Conservation (phyloP, 257 asterid genomes). For the Fraxinus cuspidata region DNA sequence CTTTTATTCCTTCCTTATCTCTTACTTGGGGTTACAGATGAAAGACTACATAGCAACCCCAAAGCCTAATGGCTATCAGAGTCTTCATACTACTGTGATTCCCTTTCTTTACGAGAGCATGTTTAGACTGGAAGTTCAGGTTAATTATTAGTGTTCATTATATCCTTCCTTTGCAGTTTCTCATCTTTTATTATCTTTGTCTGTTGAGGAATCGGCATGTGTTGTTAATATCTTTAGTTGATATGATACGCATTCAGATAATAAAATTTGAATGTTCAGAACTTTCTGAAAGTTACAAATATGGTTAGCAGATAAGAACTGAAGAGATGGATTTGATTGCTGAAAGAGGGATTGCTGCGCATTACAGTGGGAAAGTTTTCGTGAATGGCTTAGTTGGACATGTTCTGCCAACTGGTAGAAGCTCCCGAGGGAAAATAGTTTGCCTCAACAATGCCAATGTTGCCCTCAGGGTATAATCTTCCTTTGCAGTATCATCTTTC, state of each 20-base stretch:
- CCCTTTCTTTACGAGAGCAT: conserved; percentile 95
- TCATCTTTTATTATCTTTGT: no score
- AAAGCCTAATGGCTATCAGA: conserved; percentile 84
- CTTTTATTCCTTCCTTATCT: background rate
- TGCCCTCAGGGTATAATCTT: conserved; percentile 75
- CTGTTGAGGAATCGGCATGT: no score
- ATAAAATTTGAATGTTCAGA: no score
- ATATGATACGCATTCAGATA: no score
- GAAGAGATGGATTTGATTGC: conserved; percentile 96
- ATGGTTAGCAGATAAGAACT: conserved; percentile 64
- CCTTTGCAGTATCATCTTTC: conserved; percentile 21
- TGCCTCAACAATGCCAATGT: conserved; percentile 87
- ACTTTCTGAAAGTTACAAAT: no score
- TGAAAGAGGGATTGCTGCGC: conserved; percentile 93
- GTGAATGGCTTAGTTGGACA: conserved; percentile 87
- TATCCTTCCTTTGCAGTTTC: no score
- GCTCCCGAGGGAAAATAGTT: conserved; percentile 58
- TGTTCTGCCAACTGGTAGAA: conserved; percentile 51
- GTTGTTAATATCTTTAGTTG: no score
- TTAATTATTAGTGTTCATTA: conserved; percentile 22
- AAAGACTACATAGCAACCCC: conserved; percentile 93
- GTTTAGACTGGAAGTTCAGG: conserved; percentile 96
- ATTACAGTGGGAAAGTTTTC: conserved; percentile 79
- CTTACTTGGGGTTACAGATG: conserved; percentile 55
- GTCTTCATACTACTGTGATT: conserved; percentile 92